Conservation (phyloP, 768 basidiomycete species). For the Tephrocybe rancida region DNA sequence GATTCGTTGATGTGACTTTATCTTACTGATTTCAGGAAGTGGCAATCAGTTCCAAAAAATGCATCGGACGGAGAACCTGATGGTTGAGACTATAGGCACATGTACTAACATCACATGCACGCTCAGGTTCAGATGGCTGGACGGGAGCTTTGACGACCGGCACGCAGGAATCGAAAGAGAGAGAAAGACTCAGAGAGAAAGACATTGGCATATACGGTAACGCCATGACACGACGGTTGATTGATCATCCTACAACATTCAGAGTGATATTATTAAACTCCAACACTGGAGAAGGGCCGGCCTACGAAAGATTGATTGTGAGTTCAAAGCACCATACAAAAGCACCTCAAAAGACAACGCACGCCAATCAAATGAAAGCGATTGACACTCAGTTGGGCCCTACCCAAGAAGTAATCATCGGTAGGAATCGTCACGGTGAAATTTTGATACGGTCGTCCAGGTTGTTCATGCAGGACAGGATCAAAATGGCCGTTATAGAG, state of each 20-base stretch:
- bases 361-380: slow-evolving; percentile 37
- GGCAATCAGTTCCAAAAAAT: too few species aligned
- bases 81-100: too few species aligned
- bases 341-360: background rate
- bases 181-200: background rate
- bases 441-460: slow-evolving; percentile 43
- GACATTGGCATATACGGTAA: background rate
- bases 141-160: background rate
- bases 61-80: background rate
- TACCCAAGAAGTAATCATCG: slow-evolving; percentile 20
- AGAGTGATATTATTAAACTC: slow-evolving; percentile 28
- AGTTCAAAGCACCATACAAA: background rate
- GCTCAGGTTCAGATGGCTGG: background rate
- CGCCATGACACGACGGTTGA: background rate
- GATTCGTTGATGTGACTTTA: too few species aligned
- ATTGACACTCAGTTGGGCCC: slow-evolving; percentile 27
- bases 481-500: slow-evolving; percentile 42
- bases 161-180: background rate
- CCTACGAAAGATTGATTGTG: slow-evolving; percentile 15
- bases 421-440: slow-evolving; percentile 39
- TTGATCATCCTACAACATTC: slow-evolving; percentile 13
- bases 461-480: slow-evolving; percentile 32
- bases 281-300: slow-evolving; percentile 26
- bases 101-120: background rate
- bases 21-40: too few species aligned